Conservation (phyloP, 345 rosid genomes). For the Lepidium didymum region DNA sequence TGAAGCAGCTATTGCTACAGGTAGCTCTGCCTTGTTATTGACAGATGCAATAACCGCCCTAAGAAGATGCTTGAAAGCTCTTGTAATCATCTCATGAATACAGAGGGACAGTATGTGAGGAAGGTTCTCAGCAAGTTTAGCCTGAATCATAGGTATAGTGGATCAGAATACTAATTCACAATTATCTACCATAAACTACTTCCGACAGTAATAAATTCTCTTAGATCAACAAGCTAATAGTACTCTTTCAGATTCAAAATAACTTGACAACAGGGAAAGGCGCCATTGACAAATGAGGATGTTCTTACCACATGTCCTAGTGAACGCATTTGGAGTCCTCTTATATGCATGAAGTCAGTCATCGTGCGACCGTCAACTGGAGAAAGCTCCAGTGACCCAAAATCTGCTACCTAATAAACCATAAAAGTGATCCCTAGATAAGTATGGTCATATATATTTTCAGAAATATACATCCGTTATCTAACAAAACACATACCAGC, state of each 20-base stretch:
- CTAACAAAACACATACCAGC: conserved; percentile 53
- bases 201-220: neutral
- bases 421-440: neutral
- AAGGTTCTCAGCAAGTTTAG: conserved; percentile 85
- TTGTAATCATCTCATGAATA: conserved; percentile 84
- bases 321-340: conserved; percentile 89
- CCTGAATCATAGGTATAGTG: conserved; percentile 41
- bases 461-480: conserved; percentile 5
- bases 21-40: conserved; percentile 46
- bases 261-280: conserved; percentile 3
- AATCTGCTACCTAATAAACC: conserved; percentile 73
- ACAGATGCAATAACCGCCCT: conserved; percentile 82
- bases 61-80: conserved; percentile 81
- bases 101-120: conserved; percentile 94
- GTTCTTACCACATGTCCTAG: conserved; percentile 74
- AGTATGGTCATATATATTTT: conserved; percentile 15
- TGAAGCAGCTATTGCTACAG: conserved; percentile 68
- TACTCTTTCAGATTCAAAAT: neutral
- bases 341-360: conserved; percentile 94
- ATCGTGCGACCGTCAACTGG: conserved; percentile 96
- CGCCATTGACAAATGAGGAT: neutral
- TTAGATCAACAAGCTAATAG: neutral
- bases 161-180: neutral
- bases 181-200: neutral
- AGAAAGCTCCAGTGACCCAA: conserved; percentile 94